These are phyloP conservation scores for Ophiosphaerella herpotricha DNA, from an alignment of 2,329 filamentous ascomycete genomes.

Conservation along the genomic window DNA sequence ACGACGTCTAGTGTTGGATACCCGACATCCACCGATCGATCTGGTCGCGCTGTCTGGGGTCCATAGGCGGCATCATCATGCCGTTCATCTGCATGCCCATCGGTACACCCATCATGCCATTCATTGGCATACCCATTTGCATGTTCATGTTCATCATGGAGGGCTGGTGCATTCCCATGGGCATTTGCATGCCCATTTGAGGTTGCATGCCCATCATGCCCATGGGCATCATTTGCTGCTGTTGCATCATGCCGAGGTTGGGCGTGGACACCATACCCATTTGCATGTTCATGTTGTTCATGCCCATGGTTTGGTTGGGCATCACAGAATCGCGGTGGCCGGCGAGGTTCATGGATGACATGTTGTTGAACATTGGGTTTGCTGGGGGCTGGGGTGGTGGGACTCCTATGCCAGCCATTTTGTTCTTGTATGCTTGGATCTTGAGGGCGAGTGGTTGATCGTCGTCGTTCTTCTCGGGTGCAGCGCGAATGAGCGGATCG, in stretches of 20 bases:
- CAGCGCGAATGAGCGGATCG: constrained; percentile 34
- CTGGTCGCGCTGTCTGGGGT: constrained; percentile 58
- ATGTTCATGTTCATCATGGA: constrained; percentile 12
- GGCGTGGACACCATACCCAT: constrained; percentile 7
- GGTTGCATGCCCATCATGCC: constrained; percentile 14
- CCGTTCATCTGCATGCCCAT: constrained; percentile 35
- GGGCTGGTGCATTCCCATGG: constrained; percentile 7
- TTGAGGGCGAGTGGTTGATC: constrained; percentile 38
- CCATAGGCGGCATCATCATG: constrained; percentile 41
- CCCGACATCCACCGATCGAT: constrained; percentile 65
- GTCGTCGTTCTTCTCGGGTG: constrained; percentile 28
- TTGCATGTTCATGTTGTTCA: constrained; percentile 19
- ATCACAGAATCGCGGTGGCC: constrained; percentile 12
- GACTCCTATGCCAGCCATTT: constrained; percentile 23
- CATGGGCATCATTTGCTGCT: constrained; percentile 5
- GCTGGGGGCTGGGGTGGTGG: constrained; percentile 2
- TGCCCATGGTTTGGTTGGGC: constrained; percentile 1
- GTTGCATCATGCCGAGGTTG: constrained; percentile 1
- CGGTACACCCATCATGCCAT: constrained; percentile 19
- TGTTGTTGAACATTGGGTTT: constrained; percentile 22
- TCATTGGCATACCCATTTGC: constrained; percentile 21
- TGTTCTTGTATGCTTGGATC: constrained; percentile 45
- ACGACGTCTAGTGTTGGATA: constrained; percentile 27
- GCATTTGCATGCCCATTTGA: constrained; percentile 21
- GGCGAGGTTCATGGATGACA: constrained; percentile 4